Conservation (phyloP, 2,329 filamentous ascomycete genomes). For the Aspergillus phoenicis region DNA sequence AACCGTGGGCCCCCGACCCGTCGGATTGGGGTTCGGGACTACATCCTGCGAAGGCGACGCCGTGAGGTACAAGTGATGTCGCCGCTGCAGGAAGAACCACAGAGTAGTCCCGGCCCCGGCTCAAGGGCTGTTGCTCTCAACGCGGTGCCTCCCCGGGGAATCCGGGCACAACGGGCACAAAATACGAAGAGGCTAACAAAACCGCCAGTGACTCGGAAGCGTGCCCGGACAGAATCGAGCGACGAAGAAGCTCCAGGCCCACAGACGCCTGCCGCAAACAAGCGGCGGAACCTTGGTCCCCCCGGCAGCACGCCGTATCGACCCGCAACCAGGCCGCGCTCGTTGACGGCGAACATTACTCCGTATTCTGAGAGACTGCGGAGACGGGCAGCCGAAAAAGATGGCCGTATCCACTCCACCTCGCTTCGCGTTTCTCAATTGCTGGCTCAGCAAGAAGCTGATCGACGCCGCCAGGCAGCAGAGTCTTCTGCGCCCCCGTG, state of each 20-base stretch:
- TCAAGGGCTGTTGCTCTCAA: conserved; percentile 11
- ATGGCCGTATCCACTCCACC: conserved; percentile 38
- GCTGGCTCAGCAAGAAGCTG: conserved; percentile 34
- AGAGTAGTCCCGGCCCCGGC: conserved; percentile 12
- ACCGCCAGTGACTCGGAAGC: conserved; percentile 24
- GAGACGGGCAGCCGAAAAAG: conserved; percentile 32
- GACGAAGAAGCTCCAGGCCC: conserved; percentile 12
- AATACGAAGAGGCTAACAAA: conserved; percentile 18
- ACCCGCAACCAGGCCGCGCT: conserved; percentile 21
- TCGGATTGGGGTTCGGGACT: conserved; percentile 12
- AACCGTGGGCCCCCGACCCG: conserved; percentile 13
- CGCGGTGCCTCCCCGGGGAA: conserved; percentile 12
- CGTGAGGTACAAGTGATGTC: conserved; percentile 13
- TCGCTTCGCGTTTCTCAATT: conserved; percentile 37
- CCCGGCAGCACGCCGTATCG: conserved; percentile 28
- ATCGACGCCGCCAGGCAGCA: conserved; percentile 23
- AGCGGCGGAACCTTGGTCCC: conserved; percentile 27
- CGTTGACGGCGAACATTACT: conserved; percentile 19
- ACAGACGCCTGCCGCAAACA: conserved; percentile 23
- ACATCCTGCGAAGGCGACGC: not conserved
- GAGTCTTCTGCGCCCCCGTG: conserved; percentile 9
- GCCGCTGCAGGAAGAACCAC: conserved; percentile 20
- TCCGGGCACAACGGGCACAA: not conserved
- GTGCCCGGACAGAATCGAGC: conserved; percentile 16
- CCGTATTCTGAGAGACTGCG: conserved; percentile 35